Base-by-base conservation (phyloP, 2,329 filamentous ascomycete genomes). In the Cladosporium austrohemisphaericum region DNA sequence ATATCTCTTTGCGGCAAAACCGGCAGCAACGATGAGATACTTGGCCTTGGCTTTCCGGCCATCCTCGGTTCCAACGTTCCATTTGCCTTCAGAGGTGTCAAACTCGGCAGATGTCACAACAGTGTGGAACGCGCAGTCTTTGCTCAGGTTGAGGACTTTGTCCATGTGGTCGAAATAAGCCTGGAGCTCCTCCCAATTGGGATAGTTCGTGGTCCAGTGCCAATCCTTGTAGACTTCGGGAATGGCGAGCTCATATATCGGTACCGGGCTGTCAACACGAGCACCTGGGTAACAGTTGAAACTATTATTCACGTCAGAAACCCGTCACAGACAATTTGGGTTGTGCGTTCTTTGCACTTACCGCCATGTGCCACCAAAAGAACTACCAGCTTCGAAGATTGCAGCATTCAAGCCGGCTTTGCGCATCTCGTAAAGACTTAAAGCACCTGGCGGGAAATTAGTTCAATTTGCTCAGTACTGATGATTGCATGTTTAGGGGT, bases 91-190 rank as follows among this genome's bases (percentile, higher is more conserved):
- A 0, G 57, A 52, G 8, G 71, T 72, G 33, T 81, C 72, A 44
- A 78, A 83, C 2, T 74, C 68, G 7, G 75, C 78, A 8, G 71
- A 69, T 0, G 74, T 65, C 3, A 83, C 79, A 3, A 76, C 71
- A 0, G 76, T 79, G 50, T 80, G 74, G 61, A 82, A 83, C 1
- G 74, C 68, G 22, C 69, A 73, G 51, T 83, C 78, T 55, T 81
- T 82, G 60, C 74, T 78, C 16, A 84, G 65, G 10, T 72, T 65
- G 5, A 81, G 57, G 4, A 76, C 71, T 50, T 76, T 76, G 47
- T 81, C 80, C 14, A 81, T 74, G 41, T 81, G 76, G 13, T 80
- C 73, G 58, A 84, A 84, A 61, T 84, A 84, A 3, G 60, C 61
- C 11, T 76, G 72, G 2, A 84, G 65, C 36, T 84, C 79, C 13